Evolutionary conservation across 2,329 filamentous ascomycete genomes (phyloP).

Genomic region (Passalora sequoiae): DNA sequence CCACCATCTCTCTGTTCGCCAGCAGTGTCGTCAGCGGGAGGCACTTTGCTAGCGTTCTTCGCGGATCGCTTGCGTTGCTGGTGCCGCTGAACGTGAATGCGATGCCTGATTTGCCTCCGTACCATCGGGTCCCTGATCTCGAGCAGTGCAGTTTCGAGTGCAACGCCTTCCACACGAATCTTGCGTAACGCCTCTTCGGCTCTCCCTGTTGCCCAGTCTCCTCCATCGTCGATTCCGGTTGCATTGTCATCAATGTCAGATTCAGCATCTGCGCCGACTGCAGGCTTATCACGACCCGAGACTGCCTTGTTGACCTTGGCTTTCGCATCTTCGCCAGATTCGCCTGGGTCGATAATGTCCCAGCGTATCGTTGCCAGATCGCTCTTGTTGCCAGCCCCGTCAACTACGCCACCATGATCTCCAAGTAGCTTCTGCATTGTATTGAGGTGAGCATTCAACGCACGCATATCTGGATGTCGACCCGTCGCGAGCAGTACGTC

Average conservation of each 20-base stretch:
- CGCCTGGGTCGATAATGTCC: conserved; percentile 57
- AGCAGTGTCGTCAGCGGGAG: neutral
- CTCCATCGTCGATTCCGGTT: conserved; percentile 27
- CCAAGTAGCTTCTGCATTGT: conserved; percentile 38
- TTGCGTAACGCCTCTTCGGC: conserved; percentile 6
- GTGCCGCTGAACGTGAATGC: conserved; percentile 1
- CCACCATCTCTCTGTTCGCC: conserved; percentile 1
- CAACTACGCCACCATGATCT: conserved; percentile 35
- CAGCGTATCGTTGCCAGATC: conserved; percentile 57
- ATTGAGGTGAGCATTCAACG: conserved; percentile 55
- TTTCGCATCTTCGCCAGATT: conserved; percentile 33
- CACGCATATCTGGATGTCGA: conserved; percentile 54
- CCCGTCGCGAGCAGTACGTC: conserved; percentile 59
- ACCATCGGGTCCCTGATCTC: conserved; percentile 3
- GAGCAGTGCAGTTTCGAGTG: neutral
- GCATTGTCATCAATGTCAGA: conserved; percentile 13
- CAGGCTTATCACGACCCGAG: neutral
- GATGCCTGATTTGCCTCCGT: conserved; percentile 2
- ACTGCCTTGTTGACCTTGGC: conserved; percentile 11
- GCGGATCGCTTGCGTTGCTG: neutral
- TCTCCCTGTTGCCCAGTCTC: conserved; percentile 3
- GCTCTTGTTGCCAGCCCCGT: conserved; percentile 30
- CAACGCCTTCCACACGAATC: neutral
- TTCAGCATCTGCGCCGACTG: conserved; percentile 9
- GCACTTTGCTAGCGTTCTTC: neutral